phyloP scores from a whole-genome alignment of 2,329 filamentous ascomycete genomes.

The Colletotrichum agaves region DNA sequence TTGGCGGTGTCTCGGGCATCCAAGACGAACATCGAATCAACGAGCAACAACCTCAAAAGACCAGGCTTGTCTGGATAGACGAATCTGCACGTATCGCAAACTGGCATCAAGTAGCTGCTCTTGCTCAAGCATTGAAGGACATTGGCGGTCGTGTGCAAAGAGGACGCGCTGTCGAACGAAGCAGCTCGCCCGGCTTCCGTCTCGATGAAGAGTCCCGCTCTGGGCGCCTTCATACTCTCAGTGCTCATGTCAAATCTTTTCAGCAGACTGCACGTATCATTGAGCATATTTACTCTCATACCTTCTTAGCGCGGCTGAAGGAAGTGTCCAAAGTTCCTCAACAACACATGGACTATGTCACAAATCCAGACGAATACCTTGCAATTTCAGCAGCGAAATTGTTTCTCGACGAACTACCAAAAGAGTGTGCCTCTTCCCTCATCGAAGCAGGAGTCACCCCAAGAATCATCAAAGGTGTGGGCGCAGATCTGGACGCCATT shows the following conservation, averaged over 20 bases:
- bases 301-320: conserved; percentile 24
- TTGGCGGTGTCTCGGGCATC: neutral
- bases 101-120: conserved; percentile 31
- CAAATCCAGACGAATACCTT: conserved; percentile 18
- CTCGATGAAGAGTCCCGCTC: neutral
- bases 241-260: neutral
- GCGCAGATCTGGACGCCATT: conserved; percentile 29
- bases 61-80: conserved; percentile 30
- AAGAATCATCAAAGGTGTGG: conserved; percentile 21
- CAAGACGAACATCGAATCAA: neutral
- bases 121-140: conserved; percentile 19
- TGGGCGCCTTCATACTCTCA: conserved; percentile 3
- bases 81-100: conserved; percentile 29
- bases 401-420: conserved; percentile 23
- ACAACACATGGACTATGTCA: conserved; percentile 23
- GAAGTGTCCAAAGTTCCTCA: conserved; percentile 14
- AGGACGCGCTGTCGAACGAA: neutral
- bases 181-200: conserved; percentile 1
- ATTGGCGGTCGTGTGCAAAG: conserved; percentile 11
- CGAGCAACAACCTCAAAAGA: neutral
- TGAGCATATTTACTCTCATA: conserved; percentile 32
- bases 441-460: conserved; percentile 15
- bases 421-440: conserved; percentile 13
- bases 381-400: conserved; percentile 8
- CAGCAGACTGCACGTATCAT: conserved; percentile 23